Percentiles rank a stretch among this genome's conserved stretches.
These are phyloP conservation scores for Quercus berberidifolia DNA, from an alignment of 306 rosid species.

Conservation along the genomic window DNA sequence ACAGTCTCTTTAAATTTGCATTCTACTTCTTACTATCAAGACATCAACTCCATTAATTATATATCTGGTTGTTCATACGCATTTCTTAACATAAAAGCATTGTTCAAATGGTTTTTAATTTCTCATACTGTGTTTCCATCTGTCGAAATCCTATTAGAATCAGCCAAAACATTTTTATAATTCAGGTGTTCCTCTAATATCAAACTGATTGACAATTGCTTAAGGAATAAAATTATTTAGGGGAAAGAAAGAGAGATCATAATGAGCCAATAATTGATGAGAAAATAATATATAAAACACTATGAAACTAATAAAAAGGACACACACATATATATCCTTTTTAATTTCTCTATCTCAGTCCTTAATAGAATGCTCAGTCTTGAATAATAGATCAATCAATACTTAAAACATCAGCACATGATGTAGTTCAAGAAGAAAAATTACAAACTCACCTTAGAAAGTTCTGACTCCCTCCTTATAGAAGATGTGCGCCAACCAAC, in stretches of 20 bases:
- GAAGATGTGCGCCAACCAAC: constrained; percentile 99
- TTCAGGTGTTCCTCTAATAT: not conserved
- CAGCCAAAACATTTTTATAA: not conserved
- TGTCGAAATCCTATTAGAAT: not conserved
- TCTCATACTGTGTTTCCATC: not conserved
- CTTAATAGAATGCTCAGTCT: not conserved
- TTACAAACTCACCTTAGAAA: constrained; percentile 58
- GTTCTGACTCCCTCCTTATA: constrained; percentile 81
- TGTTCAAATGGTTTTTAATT: not conserved
- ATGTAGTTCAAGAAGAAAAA: constrained; percentile 18
- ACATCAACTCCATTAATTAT: not conserved
- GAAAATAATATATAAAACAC: not conserved
- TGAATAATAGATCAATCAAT: not conserved
- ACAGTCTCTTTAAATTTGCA: not conserved
- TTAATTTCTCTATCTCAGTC: not conserved
- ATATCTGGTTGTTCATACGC: not conserved
- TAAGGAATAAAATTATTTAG: not conserved
- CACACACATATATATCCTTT: too few species aligned
- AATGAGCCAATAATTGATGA: not conserved
- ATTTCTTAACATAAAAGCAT: not conserved
- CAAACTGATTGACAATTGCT: not conserved
- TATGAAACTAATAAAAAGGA: not conserved
- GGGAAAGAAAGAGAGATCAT: not conserved
- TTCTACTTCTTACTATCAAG: not conserved
- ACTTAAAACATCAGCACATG: too few species aligned